A percentile compares a stretch with the other conserved stretches of the same genome.
Evolutionary conservation across 805 yeast genomes (phyloP).

Genomic region (Limtongia smithiae): DNA sequence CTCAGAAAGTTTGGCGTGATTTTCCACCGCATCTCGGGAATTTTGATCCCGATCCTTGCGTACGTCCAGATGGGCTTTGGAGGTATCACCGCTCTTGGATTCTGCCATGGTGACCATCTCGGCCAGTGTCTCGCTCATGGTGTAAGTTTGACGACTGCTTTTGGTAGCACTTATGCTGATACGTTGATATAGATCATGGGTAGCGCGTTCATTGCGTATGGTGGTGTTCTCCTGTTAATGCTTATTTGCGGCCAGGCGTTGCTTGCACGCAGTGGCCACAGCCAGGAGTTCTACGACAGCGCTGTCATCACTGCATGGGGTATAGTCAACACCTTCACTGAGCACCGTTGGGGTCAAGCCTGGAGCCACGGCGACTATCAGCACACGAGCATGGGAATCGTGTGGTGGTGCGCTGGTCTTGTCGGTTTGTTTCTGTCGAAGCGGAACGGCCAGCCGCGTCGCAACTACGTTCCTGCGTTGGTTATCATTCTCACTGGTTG

Average conservation of each 20-base stretch:
- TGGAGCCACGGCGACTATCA: slow-evolving; percentile 95
- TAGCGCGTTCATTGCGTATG: slow-evolving; percentile 75
- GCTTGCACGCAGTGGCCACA: slow-evolving; percentile 44
- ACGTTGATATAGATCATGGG: slow-evolving; percentile 65
- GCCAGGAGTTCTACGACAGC: slow-evolving; percentile 86
- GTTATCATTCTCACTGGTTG: slow-evolving; percentile 86
- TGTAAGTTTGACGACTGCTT: slow-evolving; percentile 13
- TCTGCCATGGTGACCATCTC: slow-evolving; percentile 75
- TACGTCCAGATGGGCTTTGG: slow-evolving; percentile 81
- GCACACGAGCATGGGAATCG: slow-evolving; percentile 80
- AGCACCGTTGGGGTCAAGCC: slow-evolving; percentile 91
- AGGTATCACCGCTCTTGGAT: slow-evolving; percentile 79
- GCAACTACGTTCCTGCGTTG: slow-evolving; percentile 77
- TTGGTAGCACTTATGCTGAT: too few species aligned
- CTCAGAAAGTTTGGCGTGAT: slow-evolving; percentile 34
- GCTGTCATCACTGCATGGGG: slow-evolving; percentile 84
- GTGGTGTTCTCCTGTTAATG: slow-evolving; percentile 63
- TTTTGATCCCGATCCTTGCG: slow-evolving; percentile 45
- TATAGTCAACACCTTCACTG: slow-evolving; percentile 89
- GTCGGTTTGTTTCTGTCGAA: slow-evolving; percentile 76
- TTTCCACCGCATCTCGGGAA: slow-evolving; percentile 38
- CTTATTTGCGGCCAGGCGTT: slow-evolving; percentile 65
- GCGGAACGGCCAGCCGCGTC: slow-evolving; percentile 41
- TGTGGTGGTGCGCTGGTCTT: slow-evolving; percentile 95
- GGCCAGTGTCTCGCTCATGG: slow-evolving; percentile 98